These are phyloP conservation scores for Talaromyces sp. DNA, from an alignment of 2,329 filamentous ascomycete genomes.

Conservation along the genomic window DNA sequence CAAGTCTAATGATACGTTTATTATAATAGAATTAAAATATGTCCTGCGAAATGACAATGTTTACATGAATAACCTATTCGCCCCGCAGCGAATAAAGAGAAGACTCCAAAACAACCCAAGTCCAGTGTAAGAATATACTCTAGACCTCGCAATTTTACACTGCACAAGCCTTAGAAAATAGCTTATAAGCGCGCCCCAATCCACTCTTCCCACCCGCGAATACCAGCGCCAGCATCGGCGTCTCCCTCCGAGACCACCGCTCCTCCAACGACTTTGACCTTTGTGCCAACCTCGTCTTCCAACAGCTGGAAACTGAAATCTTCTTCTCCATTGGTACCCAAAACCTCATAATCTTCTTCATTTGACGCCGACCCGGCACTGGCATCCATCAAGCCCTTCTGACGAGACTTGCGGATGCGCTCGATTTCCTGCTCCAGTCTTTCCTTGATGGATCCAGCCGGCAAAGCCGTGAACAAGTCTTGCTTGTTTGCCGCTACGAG, in stretches of 20 bases:
- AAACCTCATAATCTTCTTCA: constrained; percentile 70
- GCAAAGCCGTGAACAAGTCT: constrained; percentile 89
- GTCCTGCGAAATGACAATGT: not conserved
- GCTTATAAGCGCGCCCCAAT: constrained; percentile 65
- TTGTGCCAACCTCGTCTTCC: constrained; percentile 69
- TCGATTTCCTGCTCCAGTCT: constrained; percentile 76
- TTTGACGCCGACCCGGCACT: constrained; percentile 55
- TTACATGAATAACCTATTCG: not conserved
- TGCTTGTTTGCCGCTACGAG: constrained; percentile 91
- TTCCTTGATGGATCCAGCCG: constrained; percentile 66
- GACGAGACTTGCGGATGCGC: constrained; percentile 67
- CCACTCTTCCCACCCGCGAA: constrained; percentile 87
- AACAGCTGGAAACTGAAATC: constrained; percentile 78
- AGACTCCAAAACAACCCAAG: too few relatives aligned
- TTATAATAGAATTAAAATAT: not conserved
- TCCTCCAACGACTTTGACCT: constrained; percentile 71
- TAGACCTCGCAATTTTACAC: not conserved
- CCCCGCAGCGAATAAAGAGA: not conserved
- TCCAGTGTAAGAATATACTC: not conserved
- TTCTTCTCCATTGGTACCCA: constrained; percentile 75
- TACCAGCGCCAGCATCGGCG: constrained; percentile 56
- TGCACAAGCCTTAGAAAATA: not conserved
- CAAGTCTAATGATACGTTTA: not conserved
- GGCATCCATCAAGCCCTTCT: constrained; percentile 76
- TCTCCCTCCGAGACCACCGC: constrained; percentile 52